These are phyloP conservation scores for Fraxinus albicans DNA, from an alignment of 305 asterid genomes.

Conservation along the genomic window DNA sequence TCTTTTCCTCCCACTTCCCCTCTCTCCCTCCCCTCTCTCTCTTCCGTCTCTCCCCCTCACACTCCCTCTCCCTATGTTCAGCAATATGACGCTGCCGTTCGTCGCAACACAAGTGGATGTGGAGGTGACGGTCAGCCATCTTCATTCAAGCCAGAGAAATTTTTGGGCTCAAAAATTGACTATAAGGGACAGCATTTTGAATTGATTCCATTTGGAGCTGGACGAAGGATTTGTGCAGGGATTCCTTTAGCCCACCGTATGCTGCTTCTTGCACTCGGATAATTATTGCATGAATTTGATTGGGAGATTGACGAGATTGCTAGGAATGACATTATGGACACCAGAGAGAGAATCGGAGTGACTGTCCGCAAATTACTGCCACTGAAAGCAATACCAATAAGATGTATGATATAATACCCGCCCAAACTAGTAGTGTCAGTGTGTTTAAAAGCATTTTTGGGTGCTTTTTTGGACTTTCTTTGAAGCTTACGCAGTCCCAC, in stretches of 20 bases:
- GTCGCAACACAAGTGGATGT: too few relatives aligned
- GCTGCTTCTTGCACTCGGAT: constrained; percentile 44
- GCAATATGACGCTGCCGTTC: too few relatives aligned
- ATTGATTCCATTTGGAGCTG: constrained; percentile 56
- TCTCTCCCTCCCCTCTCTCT: too few relatives aligned
- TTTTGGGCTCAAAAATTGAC: constrained; percentile 38
- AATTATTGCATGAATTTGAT: constrained; percentile 42
- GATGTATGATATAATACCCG: background rate
- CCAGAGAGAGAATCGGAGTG: constrained; percentile 23
- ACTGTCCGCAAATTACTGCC: constrained; percentile 24
- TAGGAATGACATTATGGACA: constrained; percentile 37
- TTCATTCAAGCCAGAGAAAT: constrained; percentile 53
- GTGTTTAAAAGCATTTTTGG: background rate
- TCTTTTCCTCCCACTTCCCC: too few relatives aligned
- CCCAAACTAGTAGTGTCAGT: background rate
- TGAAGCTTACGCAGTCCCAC: too few relatives aligned
- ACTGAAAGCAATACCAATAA: constrained; percentile 17
- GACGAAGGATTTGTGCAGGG: constrained; percentile 56
- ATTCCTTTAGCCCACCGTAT: constrained; percentile 55
- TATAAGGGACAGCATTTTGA: constrained; percentile 56
- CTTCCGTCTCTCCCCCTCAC: too few relatives aligned
- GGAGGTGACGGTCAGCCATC: constrained; percentile 20
- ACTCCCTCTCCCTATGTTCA: too few relatives aligned
- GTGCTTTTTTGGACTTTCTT: too few relatives aligned
- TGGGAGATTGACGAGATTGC: constrained; percentile 50